phyloP scores from a whole-genome alignment of 805 yeast species.

The Spathaspora gorwiae region DNA sequence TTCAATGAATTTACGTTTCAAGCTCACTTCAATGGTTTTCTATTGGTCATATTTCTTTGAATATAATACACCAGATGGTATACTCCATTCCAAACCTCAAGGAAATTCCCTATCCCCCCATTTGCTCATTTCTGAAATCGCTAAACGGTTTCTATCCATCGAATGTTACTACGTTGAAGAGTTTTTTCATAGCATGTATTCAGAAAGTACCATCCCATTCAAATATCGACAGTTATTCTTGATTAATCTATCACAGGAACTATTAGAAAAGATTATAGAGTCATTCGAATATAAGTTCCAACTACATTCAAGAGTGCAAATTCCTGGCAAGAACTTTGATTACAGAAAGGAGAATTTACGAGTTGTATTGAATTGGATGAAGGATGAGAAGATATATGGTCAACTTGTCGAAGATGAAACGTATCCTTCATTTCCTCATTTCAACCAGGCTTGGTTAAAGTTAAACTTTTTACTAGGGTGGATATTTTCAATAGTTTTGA shows the following conservation, averaged over 20 bases:
- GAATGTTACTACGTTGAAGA: slow-evolving; percentile 7
- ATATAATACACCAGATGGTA: slow-evolving; percentile 1
- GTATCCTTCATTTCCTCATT: slow-evolving; percentile 12
- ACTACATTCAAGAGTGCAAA: not conserved
- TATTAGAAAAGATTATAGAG: slow-evolving; percentile 6
- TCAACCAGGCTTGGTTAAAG: slow-evolving; percentile 22
- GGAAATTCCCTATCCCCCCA: not conserved
- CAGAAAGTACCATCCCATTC: not conserved
- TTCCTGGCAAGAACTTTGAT: not conserved
- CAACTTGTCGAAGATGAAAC: slow-evolving; percentile 19
- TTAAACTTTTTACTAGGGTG: slow-evolving; percentile 19
- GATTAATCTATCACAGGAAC: slow-evolving; percentile 2
- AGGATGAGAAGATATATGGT: not conserved
- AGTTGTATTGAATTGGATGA: slow-evolving; percentile 4
- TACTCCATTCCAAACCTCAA: not conserved
- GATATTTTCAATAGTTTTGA: slow-evolving; percentile 13
- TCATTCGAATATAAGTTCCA: not conserved
- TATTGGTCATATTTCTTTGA: slow-evolving; percentile 12
- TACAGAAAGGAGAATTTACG: slow-evolving; percentile 3
- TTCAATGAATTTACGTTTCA: slow-evolving; percentile 25
- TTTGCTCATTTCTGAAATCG: slow-evolving; percentile 1
- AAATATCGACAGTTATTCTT: slow-evolving; percentile 2
- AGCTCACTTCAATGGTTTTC: slow-evolving; percentile 14
- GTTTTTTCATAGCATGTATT: slow-evolving; percentile 1
- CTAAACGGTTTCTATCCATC: slow-evolving; percentile 1